phyloP scores from a whole-genome alignment of 2,329 filamentous ascomycete genomes.

The Pestalotiopsis sp. region DNA sequence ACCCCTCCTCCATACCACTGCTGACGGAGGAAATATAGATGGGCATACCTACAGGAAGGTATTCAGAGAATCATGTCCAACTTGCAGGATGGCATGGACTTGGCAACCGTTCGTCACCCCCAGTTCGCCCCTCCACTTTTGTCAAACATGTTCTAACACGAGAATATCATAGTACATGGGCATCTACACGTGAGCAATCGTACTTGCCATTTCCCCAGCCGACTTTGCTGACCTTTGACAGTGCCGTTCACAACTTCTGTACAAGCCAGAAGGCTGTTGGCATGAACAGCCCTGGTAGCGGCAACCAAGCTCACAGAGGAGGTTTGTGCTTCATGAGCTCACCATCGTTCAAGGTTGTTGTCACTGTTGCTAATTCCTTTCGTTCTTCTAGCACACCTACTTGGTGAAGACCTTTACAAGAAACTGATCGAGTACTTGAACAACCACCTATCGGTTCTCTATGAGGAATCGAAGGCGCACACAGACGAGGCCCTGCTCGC shows the following conservation, averaged over 20 bases:
- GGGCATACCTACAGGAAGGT: slow-evolving; percentile 85
- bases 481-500: slow-evolving; percentile 85
- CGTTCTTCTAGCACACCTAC: slow-evolving; percentile 74
- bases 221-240: slow-evolving; percentile 46
- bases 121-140: too few relatives aligned
- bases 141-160: slow-evolving; percentile 14
- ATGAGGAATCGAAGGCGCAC: slow-evolving; percentile 74
- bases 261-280: slow-evolving; percentile 92
- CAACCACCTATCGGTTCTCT: slow-evolving; percentile 72
- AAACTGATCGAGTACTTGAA: slow-evolving; percentile 86
- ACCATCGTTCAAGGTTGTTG: not conserved
- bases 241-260: slow-evolving; percentile 97
- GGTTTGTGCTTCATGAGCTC: slow-evolving; percentile 46
- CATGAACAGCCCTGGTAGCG: slow-evolving; percentile 45
- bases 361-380: not conserved
- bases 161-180: slow-evolving; percentile 75
- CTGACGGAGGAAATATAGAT: slow-evolving; percentile 61
- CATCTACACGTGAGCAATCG: slow-evolving; percentile 74
- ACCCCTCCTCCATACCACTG: not conserved
- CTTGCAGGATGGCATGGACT: slow-evolving; percentile 88
- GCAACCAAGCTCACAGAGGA: slow-evolving; percentile 66
- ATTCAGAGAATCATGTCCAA: slow-evolving; percentile 94
- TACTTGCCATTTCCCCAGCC: not conserved
- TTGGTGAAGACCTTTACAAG: slow-evolving; percentile 95
- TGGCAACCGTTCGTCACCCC: slow-evolving; percentile 70